These are phyloP conservation scores for Plantago major DNA, from an alignment of 257 asterid genomes.

Conservation along the genomic window DNA sequence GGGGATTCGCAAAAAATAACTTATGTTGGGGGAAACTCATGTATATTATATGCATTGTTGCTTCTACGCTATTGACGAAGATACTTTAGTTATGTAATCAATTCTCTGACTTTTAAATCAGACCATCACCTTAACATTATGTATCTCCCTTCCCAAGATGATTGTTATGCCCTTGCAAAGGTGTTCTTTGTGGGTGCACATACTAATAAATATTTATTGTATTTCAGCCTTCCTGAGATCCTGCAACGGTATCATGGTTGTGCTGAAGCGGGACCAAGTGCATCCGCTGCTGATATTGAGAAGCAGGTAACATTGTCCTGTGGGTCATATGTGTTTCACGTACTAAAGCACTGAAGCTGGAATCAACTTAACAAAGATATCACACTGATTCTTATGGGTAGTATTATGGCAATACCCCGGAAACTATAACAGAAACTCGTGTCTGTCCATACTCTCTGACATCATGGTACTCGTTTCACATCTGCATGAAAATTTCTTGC, in stretches of 20 bases:
- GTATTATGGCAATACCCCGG: no score
- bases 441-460: no score
- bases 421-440: no score
- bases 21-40: no score
- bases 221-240: slow-evolving; percentile 28
- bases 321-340: background rate
- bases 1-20: no score
- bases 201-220: background rate
- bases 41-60: no score
- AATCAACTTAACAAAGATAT: background rate
- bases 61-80: no score
- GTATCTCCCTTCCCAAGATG: background rate
- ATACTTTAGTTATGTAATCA: no score
- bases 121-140: no score
- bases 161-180: background rate
- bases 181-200: background rate
- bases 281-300: slow-evolving; percentile 17
- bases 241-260: slow-evolving; percentile 19
- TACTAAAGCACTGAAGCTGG: background rate
- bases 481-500: no score
- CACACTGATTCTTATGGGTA: background rate
- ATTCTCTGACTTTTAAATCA: no score
- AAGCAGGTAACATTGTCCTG: slow-evolving; percentile 18
- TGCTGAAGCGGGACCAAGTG: slow-evolving; percentile 14
- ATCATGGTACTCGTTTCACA: no score